phyloP scores from a whole-genome alignment of 2,329 filamentous ascomycete genomes.

The Nemania sp. region DNA sequence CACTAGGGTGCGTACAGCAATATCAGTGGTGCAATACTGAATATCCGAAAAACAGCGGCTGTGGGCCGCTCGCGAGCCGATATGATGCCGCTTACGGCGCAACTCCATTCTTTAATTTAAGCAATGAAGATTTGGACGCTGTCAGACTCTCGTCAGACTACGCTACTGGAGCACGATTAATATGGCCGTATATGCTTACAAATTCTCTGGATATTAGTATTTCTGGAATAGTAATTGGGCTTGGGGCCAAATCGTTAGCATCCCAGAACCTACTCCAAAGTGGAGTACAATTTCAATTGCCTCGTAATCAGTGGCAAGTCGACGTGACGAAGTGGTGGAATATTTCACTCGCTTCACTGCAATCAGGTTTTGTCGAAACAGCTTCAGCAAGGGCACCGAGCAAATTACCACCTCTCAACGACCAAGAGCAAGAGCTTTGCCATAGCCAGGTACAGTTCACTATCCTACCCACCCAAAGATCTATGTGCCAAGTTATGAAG shows the following conservation, averaged over 20 bases:
- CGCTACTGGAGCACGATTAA: background rate
- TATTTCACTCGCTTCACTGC: background rate
- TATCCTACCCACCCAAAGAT: too few species aligned
- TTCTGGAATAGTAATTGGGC: background rate
- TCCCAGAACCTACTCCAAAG: background rate
- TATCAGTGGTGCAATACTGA: conserved; percentile 25
- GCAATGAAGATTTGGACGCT: too few species aligned
- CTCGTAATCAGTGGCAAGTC: conserved; percentile 14
- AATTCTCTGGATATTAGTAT: background rate
- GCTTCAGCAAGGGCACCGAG: background rate
- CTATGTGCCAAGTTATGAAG: too few species aligned
- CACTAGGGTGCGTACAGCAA: conserved; percentile 23
- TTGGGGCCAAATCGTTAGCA: background rate
- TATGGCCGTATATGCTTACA: too few species aligned
- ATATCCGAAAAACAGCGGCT: conserved; percentile 13
- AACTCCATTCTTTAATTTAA: conserved; percentile 23
- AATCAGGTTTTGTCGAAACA: background rate
- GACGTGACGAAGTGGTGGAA: conserved; percentile 13
- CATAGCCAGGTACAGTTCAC: background rate
- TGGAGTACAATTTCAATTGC: background rate
- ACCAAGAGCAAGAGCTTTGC: too few species aligned
- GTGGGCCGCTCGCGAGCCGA: conserved; percentile 16
- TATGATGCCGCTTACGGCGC: conserved; percentile 17
- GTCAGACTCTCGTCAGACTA: too few species aligned
- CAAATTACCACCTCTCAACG: background rate